Conservation (phyloP, 176 grass and related monocot genomes). For the Calamus simplicifolius region DNA sequence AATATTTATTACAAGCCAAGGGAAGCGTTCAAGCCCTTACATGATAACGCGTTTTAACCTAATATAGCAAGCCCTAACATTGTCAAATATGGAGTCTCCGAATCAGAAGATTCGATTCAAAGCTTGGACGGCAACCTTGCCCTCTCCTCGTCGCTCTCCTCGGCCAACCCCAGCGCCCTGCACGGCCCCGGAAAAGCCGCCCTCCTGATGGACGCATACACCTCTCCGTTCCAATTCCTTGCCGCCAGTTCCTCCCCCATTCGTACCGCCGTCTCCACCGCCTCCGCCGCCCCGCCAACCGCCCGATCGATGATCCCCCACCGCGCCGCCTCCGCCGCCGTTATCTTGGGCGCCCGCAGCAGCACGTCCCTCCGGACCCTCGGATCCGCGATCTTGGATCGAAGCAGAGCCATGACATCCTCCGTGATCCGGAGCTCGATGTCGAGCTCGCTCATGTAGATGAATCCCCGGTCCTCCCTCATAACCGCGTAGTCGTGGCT, state of each 20-base stretch:
- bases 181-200: constrained; percentile 24
- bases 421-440: constrained; percentile 41
- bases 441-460: constrained; percentile 90
- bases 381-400: constrained; percentile 64
- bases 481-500: constrained; percentile 62
- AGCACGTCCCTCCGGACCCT: constrained; percentile 37
- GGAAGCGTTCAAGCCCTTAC: too few species aligned
- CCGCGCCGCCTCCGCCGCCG: constrained; percentile 30
- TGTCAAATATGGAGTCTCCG: too few species aligned
- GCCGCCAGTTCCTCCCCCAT: constrained; percentile 30
- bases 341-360: constrained; percentile 35
- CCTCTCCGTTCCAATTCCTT: constrained; percentile 32
- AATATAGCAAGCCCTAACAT: too few species aligned
- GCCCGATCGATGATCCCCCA: constrained; percentile 50
- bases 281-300: constrained; percentile 21
- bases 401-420: constrained; percentile 45
- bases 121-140: too few species aligned
- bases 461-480: constrained; percentile 53
- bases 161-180: constrained; percentile 11
- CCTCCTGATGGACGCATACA: constrained; percentile 31
- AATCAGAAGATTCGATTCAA: too few species aligned
- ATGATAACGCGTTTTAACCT: too few species aligned
- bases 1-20: too few species aligned
- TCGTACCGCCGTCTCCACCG: constrained; percentile 21
- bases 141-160: neutral